These are phyloP conservation scores for Sutorius eximius DNA, from an alignment of 1,284 basidiomycete genomes.

Conservation along the genomic window DNA sequence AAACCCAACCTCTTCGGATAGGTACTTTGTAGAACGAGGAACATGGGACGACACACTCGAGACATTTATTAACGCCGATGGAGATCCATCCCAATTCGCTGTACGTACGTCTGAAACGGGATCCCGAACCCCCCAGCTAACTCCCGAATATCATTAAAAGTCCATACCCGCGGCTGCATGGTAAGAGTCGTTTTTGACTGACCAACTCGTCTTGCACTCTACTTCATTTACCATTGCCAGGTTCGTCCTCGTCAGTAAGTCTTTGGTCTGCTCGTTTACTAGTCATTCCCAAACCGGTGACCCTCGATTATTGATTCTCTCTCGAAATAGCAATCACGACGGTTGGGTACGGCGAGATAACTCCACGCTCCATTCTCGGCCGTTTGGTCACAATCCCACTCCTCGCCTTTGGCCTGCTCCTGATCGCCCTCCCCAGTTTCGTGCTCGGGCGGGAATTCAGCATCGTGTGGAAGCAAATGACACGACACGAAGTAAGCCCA, in stretches of 20 bases:
- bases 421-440: constrained; percentile 87
- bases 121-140: constrained; percentile 4
- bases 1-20: constrained; percentile 26
- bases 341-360: constrained; percentile 87
- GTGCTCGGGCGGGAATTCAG: constrained; percentile 89
- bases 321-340: constrained; percentile 67
- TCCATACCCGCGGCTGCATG: constrained; percentile 79
- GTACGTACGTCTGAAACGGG: constrained; percentile 36
- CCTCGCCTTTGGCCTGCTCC: constrained; percentile 79
- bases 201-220: neutral
- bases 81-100: constrained; percentile 75
- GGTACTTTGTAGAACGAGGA: constrained; percentile 86
- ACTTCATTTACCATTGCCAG: constrained; percentile 9
- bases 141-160: constrained; percentile 33
- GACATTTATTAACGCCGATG: constrained; percentile 81
- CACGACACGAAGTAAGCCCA: constrained; percentile 41
- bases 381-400: constrained; percentile 81
- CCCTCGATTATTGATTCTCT: neutral
- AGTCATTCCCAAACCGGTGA: neutral
- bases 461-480: constrained; percentile 82
- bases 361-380: constrained; percentile 79
- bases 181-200: constrained; percentile 37
- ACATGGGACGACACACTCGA: constrained; percentile 80
- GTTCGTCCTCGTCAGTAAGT: constrained; percentile 54
- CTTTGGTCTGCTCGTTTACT: neutral